Base-by-base conservation (phyloP, 805 yeast species). In the Saccharomyces jurei region DNA sequence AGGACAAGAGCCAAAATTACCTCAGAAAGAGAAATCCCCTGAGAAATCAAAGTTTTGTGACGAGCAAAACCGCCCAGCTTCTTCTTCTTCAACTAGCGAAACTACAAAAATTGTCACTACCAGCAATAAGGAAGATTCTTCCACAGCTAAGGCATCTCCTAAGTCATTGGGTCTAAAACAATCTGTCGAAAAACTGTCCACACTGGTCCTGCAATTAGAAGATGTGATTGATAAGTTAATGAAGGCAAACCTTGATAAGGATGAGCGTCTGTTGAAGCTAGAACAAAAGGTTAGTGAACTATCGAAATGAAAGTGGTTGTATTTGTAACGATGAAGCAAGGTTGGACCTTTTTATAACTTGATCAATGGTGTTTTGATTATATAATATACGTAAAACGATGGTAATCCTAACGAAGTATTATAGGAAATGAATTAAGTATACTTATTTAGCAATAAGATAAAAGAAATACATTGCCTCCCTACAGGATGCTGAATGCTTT, bases 91-190 rank as follows among this genome's bases (percentile, higher is more conserved):
- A 22, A 63, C 56, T 32, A 32, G 11, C 13, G 25, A 41, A 5
- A 14, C 46, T 2, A 29, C 66, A 5, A 17, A 61, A 4, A n/a
- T 61, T 14, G 25, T 62, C 13, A 49, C 58, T 3, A 54, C 60
- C 17, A 48, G 69, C 21, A 57, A 63, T 22, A 63, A 71, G 46
- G 30, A 47, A 22, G 54, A 22, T 21, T n/a, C 17, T 13, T 36
- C 44, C 2, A 50, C 48, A 2, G 48, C 56, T 11, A 32, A 49
- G 36, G 52, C 52, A 25, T 51, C 56, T 17, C 67, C 74, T 29
- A 76, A 78, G 28, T 81, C 87, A 21, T 77, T 86, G 31, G 86
- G 90, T 0, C 74, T 87, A 56, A 85, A 85, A 63, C 85, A 81
- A 9, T 82, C 89, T 1, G 84, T 87, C 31, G 92, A 85, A 59